These are phyloP conservation scores for Coniochaeta ligniaria DNA, from an alignment of 2,329 filamentous ascomycete genomes.

Conservation along the genomic window DNA sequence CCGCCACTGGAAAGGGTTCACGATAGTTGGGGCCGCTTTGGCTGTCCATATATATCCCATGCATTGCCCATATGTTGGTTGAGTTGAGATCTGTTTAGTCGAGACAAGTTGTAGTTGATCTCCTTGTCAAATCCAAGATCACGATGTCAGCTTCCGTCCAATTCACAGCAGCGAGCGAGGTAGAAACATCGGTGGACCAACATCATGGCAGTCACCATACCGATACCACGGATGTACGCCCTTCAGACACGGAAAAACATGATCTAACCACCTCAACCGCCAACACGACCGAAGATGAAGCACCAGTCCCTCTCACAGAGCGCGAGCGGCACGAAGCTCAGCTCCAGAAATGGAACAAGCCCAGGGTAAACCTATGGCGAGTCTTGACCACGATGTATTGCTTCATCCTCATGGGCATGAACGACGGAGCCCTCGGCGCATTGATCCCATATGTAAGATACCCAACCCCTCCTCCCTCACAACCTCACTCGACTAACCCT, in stretches of 20 bases:
- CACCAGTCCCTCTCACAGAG: not conserved
- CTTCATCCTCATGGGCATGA: conserved; percentile 60
- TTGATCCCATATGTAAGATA: conserved; percentile 5
- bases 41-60: not conserved
- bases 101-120: not conserved
- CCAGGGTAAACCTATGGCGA: conserved; percentile 49
- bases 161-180: not conserved
- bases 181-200: not conserved
- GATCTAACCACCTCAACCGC: not conserved
- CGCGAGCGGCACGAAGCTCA: conserved; percentile 7
- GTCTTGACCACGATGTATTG: conserved; percentile 52
- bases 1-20: not conserved
- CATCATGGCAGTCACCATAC: not conserved
- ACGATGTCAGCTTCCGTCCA: not conserved
- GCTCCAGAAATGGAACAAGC: conserved; percentile 56
- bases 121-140: not conserved
- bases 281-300: not conserved
- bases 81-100: not conserved
- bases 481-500: not conserved
- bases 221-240: not conserved
- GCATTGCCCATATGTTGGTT: not conserved
- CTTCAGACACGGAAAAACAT: not conserved
- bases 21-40: not conserved
- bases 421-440: conserved; percentile 46
- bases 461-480: not conserved